phyloP scores from a whole-genome alignment of 2,329 filamentous ascomycete genomes.

The Hysterium pulicare region DNA sequence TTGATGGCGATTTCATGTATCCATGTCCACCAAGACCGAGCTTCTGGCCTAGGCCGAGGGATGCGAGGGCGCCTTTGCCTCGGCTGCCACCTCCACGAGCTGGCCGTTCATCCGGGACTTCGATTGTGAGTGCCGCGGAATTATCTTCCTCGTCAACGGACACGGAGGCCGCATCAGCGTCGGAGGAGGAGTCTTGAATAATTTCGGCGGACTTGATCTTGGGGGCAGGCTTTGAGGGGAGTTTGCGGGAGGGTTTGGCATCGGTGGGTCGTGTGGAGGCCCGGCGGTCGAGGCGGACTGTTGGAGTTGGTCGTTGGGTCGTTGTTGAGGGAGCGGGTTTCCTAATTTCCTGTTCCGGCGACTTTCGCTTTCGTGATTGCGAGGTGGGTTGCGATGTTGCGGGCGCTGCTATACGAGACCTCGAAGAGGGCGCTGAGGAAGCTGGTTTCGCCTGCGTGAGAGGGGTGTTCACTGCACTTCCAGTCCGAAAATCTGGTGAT shows the following conservation, averaged over 20 bases:
- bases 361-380: conserved; percentile 24
- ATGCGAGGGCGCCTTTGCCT: conserved; percentile 16
- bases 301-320: conserved; percentile 18
- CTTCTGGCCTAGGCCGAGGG: conserved; percentile 23
- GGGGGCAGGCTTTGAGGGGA: conserved; percentile 12
- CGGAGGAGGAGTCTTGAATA: conserved; percentile 5
- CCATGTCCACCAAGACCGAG: conserved; percentile 18
- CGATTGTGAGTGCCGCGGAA: conserved; percentile 26
- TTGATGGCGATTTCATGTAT: conserved; percentile 24
- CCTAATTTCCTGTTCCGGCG: conserved; percentile 10
- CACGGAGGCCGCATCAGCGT: conserved; percentile 21
- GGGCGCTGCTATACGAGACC: conserved; percentile 1
- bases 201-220: conserved; percentile 12
- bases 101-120: conserved; percentile 27
- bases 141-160: conserved; percentile 17
- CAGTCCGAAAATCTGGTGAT: conserved; percentile 28
- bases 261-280: conserved; percentile 21
- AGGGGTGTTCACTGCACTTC: conserved; percentile 24
- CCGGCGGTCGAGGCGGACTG: conserved; percentile 36
- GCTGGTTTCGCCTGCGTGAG: conserved; percentile 20
- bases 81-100: conserved; percentile 12
- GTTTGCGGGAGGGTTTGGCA: conserved; percentile 5
- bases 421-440: conserved; percentile 9
- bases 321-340: conserved; percentile 9
- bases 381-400: neutral